phyloP scores from a whole-genome alignment of 2,329 filamentous ascomycete species.

The Sclerotinia glacialis region DNA sequence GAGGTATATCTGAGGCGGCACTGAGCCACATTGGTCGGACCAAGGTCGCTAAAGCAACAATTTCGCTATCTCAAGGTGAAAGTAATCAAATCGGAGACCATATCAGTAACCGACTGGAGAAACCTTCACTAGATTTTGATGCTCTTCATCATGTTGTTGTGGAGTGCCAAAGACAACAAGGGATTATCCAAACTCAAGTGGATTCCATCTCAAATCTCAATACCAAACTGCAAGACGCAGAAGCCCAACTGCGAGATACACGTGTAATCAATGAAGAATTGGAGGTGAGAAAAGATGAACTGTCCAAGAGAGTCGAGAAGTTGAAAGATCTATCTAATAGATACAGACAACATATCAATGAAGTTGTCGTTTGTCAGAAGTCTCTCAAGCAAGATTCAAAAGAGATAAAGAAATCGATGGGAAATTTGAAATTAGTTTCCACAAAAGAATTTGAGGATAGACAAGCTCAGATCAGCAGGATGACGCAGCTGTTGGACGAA shows the following conservation, averaged over 20 bases:
- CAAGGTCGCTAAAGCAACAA: neutral
- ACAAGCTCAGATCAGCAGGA: neutral
- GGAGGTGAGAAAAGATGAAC: conserved; percentile 27
- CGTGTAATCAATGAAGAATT: conserved; percentile 17
- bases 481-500: conserved; percentile 2
- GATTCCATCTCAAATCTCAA: conserved; percentile 21
- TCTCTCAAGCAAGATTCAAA: conserved; percentile 20
- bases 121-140: neutral
- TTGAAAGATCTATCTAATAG: conserved; percentile 31
- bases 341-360: conserved; percentile 40
- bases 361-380: conserved; percentile 35
- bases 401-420: neutral
- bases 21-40: neutral
- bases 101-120: neutral
- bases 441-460: neutral
- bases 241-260: conserved; percentile 20
- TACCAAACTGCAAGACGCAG: conserved; percentile 19
- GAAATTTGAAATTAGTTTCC: neutral
- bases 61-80: neutral
- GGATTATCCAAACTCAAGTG: conserved; percentile 15
- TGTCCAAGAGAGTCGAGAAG: conserved; percentile 31
- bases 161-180: neutral
- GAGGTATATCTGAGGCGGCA: neutral
- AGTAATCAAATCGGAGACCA: neutral
- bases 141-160: neutral